Percentiles rank a stretch among this genome's conserved stretches.
Evolutionary conservation across 306 rosid species (phyloP).

Genomic region (Arachis hypogaea): DNA sequence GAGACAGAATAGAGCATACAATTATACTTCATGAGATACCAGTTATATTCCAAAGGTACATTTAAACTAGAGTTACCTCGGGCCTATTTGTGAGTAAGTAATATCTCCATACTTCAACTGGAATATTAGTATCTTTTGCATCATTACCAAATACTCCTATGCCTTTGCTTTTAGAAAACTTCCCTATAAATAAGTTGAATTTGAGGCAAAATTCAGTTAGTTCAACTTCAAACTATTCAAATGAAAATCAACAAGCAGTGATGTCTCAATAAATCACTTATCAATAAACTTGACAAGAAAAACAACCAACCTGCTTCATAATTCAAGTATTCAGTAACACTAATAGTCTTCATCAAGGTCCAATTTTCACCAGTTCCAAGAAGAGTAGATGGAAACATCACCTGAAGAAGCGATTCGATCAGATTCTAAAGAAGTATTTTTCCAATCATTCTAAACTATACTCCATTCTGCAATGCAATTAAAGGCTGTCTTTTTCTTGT

Average conservation of each 20-base stretch:
- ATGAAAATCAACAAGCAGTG: conserved; percentile 26
- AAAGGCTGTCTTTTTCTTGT: conserved; percentile 8
- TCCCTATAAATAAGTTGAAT: conserved; percentile 54
- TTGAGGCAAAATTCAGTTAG: conserved; percentile 2
- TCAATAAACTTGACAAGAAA: background rate
- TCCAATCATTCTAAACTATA: conserved; percentile 6
- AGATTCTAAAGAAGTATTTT: conserved; percentile 19
- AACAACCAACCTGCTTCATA: conserved; percentile 79
- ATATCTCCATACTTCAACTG: conserved; percentile 98
- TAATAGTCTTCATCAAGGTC: conserved; percentile 96
- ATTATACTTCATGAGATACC: conserved; percentile 17
- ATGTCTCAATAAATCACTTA: conserved; percentile 19
- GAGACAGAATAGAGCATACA: conserved; percentile 19
- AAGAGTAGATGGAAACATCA: conserved; percentile 93
- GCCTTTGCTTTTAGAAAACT: conserved; percentile 96
- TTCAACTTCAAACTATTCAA: conserved; percentile 25
- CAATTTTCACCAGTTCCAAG: conserved; percentile 91
- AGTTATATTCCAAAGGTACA: background rate
- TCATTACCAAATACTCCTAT: conserved; percentile 93
- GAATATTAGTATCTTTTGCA: conserved; percentile 91
- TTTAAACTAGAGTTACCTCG: conserved; percentile 61
- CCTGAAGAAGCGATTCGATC: conserved; percentile 56
- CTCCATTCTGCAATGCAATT: conserved; percentile 8
- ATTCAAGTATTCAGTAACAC: conserved; percentile 95
- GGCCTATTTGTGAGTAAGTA: conserved; percentile 95